These are phyloP conservation scores for Arthrobotrys conoides DNA, from an alignment of 2,329 filamentous ascomycete genomes.

Conservation along the genomic window DNA sequence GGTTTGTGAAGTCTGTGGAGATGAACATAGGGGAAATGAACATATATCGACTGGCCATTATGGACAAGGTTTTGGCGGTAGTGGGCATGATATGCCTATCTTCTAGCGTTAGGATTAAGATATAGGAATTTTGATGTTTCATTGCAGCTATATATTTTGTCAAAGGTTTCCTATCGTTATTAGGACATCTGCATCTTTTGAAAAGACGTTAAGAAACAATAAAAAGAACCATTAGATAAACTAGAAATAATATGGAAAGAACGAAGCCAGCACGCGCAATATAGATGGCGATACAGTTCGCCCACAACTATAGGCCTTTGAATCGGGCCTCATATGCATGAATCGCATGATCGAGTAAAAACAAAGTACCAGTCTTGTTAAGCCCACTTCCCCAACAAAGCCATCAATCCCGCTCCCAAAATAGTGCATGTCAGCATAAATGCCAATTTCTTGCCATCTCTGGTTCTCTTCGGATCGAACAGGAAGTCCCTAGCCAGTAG, in stretches of 20 bases:
- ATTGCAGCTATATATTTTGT: too few relatives aligned
- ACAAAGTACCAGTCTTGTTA: slow-evolving; percentile 65
- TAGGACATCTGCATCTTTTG: not conserved
- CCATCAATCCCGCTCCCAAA: slow-evolving; percentile 77
- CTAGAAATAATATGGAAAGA: not conserved
- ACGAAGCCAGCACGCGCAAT: not conserved
- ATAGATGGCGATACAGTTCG: not conserved
- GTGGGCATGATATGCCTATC: too few relatives aligned
- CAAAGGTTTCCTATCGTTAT: too few relatives aligned
- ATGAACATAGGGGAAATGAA: too few relatives aligned
- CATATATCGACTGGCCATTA: too few relatives aligned
- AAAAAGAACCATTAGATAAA: not conserved
- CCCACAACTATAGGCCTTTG: not conserved
- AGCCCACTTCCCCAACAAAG: slow-evolving; percentile 82
- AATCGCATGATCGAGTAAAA: not conserved
- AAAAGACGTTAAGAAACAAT: not conserved
- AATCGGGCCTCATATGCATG: not conserved
- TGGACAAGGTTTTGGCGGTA: too few relatives aligned
- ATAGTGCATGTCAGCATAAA: slow-evolving; percentile 72
- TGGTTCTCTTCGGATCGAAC: slow-evolving; percentile 67
- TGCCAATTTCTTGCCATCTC: slow-evolving; percentile 69
- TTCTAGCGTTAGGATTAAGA: too few relatives aligned
- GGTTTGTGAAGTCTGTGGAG: too few relatives aligned
- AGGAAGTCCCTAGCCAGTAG: slow-evolving; percentile 86
- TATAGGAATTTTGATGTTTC: too few relatives aligned